phyloP scores from a whole-genome alignment of 164 flowering plant genomes.

The Hamamelis virginiana region DNA sequence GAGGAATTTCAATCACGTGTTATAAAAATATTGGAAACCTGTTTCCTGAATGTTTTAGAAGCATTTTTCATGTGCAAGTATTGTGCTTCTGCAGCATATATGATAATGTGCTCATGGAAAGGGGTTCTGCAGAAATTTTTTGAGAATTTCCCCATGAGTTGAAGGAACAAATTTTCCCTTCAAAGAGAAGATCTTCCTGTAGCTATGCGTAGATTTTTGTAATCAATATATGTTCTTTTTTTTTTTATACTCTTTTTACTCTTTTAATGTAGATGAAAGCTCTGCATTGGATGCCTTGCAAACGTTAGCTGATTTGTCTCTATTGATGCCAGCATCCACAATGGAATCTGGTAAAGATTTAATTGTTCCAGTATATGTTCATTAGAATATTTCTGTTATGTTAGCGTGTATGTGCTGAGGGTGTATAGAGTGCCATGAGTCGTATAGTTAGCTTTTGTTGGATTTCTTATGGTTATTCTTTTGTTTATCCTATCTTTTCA shows the following conservation, averaged over 20 bases:
- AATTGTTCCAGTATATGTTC: not conserved
- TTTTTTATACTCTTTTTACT: not conserved
- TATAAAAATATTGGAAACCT: not conserved
- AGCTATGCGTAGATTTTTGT: not conserved
- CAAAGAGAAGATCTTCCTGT: too few species aligned
- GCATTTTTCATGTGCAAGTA: not conserved
- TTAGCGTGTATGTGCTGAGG: too few species aligned
- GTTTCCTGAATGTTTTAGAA: not conserved
- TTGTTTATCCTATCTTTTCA: too few species aligned
- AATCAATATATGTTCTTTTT: not conserved
- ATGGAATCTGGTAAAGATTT: conserved; percentile 31
- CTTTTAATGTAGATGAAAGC: conserved; percentile 29
- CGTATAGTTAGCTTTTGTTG: too few species aligned
- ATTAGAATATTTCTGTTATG: too few species aligned
- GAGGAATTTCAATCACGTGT: not conserved
- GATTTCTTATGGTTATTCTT: too few species aligned
- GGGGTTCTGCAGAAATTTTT: not conserved
- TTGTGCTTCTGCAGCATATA: not conserved
- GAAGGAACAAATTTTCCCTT: too few species aligned
- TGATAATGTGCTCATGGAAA: not conserved
- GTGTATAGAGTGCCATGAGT: too few species aligned
- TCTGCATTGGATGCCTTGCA: conserved; percentile 35
- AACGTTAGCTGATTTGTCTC: conserved; percentile 43
- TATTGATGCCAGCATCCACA: conserved; percentile 32
- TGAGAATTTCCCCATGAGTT: too few species aligned